These are phyloP conservation scores for Coniosporium apollinis DNA, from an alignment of 495 filamentous ascomycete species.

Conservation along the genomic window DNA sequence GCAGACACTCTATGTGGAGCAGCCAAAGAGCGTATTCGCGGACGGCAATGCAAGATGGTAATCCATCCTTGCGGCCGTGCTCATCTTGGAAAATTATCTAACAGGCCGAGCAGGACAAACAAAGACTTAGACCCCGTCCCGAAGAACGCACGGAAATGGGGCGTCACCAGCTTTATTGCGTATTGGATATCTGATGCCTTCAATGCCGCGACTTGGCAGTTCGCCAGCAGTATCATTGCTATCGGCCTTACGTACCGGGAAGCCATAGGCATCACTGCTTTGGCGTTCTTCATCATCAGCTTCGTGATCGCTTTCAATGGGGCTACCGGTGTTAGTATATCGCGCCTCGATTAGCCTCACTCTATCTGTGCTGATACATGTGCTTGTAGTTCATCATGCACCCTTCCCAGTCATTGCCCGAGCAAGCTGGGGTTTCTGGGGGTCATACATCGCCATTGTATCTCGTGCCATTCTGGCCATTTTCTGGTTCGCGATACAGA, in stretches of 20 bases:
- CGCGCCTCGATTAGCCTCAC: no score
- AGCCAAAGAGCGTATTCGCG: no score
- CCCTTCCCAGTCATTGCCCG: constrained; percentile 50
- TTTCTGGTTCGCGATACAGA: constrained; percentile 60
- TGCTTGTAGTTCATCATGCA: constrained; percentile 23
- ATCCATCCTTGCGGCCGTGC: no score
- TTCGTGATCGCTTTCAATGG: constrained; percentile 19
- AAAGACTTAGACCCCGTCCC: constrained; percentile 11
- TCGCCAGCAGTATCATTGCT: constrained; percentile 36
- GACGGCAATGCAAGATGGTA: no score
- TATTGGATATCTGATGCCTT: constrained; percentile 52
- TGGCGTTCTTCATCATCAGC: constrained; percentile 25
- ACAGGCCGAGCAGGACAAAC: no score
- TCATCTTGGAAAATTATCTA: no score
- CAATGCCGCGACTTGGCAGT: constrained; percentile 45
- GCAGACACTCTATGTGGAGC: no score
- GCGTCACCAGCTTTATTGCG: constrained; percentile 13
- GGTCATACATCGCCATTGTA: constrained; percentile 48
- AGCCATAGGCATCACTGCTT: constrained; percentile 20
- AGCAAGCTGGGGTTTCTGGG: constrained; percentile 52
- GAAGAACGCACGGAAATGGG: constrained; percentile 7
- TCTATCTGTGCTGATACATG: no score
- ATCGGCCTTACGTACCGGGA: constrained; percentile 34
- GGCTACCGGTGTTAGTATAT: constrained; percentile 30
- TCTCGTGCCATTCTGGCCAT: constrained; percentile 50